phyloP scores from a whole-genome alignment of 257 asterid genomes.

The Rehmannia glutinosa region DNA sequence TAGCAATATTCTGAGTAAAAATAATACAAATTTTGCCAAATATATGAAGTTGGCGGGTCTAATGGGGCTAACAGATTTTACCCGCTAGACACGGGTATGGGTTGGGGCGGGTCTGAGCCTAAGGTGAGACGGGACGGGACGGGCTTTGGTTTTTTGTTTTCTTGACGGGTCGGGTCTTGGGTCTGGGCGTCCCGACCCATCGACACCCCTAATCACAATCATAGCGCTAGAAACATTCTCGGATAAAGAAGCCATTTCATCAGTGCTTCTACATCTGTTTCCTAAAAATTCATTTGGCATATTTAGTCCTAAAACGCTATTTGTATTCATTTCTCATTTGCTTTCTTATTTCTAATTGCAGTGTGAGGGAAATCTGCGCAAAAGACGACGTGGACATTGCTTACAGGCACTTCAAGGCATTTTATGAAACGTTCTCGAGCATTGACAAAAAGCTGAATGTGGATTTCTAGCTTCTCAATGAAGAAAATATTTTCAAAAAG shows the following conservation, averaged over 20 bases:
- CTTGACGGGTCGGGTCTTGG: no score
- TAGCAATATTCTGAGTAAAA: no score
- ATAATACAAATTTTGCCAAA: no score
- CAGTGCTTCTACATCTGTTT: not conserved
- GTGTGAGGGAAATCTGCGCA: constrained; percentile 94
- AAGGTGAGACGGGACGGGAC: no score
- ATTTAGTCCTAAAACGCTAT: not conserved
- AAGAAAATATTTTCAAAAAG: not conserved
- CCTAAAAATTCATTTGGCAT: not conserved
- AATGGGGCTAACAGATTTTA: no score
- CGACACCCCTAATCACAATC: no score
- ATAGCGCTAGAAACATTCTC: no score
- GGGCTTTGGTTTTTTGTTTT: no score
- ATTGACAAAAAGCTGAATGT: constrained; percentile 68
- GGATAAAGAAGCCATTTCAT: not conserved
- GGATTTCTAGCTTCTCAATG: constrained; percentile 37
- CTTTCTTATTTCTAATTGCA: constrained; percentile 26
- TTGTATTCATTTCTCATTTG: not conserved
- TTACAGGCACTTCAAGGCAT: constrained; percentile 93
- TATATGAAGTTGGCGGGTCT: no score
- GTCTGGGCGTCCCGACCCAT: no score
- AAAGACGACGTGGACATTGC: constrained; percentile 88
- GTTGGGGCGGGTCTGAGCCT: no score
- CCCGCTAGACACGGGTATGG: no score
- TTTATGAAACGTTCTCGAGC: constrained; percentile 72